Base-by-base conservation (phyloP, 1,284 basidiomycete genomes). In the Testicularia cyperi region DNA sequence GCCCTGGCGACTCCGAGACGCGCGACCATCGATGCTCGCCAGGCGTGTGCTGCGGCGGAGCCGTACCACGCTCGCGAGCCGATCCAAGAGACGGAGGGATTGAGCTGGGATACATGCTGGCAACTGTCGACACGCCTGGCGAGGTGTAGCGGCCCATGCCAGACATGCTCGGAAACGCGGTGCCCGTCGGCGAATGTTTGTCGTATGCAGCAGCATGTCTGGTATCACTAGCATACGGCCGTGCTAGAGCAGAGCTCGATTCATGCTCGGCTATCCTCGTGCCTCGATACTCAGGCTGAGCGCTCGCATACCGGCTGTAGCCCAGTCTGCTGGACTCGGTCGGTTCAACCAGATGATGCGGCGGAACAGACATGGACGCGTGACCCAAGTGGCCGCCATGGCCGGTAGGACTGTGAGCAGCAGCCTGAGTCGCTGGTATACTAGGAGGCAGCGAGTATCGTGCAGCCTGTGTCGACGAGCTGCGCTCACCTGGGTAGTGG, bases 21-120 rank as follows among this genome's bases (percentile, higher is more conserved):
- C 58, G 13, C 20, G 52, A 53, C 53, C 58, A 63, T 16, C 58
- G 41, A 14, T 48, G 53, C 30, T 56, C 58, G 37, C 42, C 43
- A 0, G 58, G 40, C 18, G 58, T 23, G 6, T 53, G 15, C 14
- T 63, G 53, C 12, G 42, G 26, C 6, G 39, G 54, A 14, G 58
- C 18, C 2, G 47, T 39, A 9, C 36, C 23, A 24, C 27, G 28
- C 6, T 19, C 18, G 10, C 38, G 38, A 5, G 24, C n/a, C n/a
- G n/a, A 21, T 6, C 16, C 26, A 7, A 38, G 12, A 6, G 25
- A 38, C 3, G 47, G 37, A 9, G 44, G 39, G 15, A 47, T 28
- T 3, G 34, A 25, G 37, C 48, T 34, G 12, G 44, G 27, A 29
- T 63, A 63, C 27, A 62, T 32, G 31, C 47, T 47, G 2, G 22